Evolutionary conservation across 73 alveolate species (phyloP).

Genomic region (Paramecium tetraurelia): DNA sequence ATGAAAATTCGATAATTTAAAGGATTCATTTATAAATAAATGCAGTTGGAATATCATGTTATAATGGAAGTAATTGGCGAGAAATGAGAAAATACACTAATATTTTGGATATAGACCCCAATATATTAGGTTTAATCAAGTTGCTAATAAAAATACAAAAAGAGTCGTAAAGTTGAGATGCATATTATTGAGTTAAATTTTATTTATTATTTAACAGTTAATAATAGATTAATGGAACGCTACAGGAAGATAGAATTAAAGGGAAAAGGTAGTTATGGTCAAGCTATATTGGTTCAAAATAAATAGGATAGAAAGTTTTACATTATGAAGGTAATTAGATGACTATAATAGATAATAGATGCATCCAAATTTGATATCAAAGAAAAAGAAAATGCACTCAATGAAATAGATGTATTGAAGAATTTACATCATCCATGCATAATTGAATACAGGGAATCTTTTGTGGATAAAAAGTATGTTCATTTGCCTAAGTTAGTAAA

Average conservation of each 20-base stretch:
- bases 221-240: conserved; percentile 32
- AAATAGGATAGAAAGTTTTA: conserved; percentile 49
- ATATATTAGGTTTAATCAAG: background rate
- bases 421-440: conserved; percentile 63
- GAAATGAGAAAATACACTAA: background rate
- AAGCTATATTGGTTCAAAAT: conserved; percentile 52
- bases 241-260: conserved; percentile 53
- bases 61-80: background rate
- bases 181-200: background rate
- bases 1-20: background rate
- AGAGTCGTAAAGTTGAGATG: background rate
- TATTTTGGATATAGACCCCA: background rate
- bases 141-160: background rate
- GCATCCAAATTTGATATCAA: conserved; percentile 12
- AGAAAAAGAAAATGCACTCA: conserved; percentile 57
- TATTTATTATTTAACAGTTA: conserved; percentile 9
- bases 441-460: conserved; percentile 63
- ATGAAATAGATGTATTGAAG: conserved; percentile 62
- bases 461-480: conserved; percentile 60
- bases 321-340: conserved; percentile 50
- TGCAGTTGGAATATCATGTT: background rate
- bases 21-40: background rate
- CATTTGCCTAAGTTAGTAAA: background rate
- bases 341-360: conserved; percentile 29
- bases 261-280: conserved; percentile 65